A percentile compares a stretch with the other conserved stretches of the same genome.
These are phyloP conservation scores for Miscanthus lutarioriparius DNA, from an alignment of 176 grass and related monocot species.

Conservation along the genomic window DNA sequence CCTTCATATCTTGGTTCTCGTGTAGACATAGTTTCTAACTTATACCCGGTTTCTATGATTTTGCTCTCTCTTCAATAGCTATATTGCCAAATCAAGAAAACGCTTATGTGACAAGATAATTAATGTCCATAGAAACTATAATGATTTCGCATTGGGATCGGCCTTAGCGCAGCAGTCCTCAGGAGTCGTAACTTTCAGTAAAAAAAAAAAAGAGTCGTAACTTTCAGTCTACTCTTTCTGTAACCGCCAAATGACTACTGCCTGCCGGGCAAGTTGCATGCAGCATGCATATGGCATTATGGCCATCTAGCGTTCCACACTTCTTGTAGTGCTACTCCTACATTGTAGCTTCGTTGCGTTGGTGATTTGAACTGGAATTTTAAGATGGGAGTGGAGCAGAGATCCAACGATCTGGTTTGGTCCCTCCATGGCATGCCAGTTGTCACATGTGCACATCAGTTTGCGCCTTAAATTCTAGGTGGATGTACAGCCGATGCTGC, in stretches of 20 bases:
- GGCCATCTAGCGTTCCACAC: neutral
- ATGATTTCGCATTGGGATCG: too few species aligned
- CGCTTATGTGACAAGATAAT: too few species aligned
- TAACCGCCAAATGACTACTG: neutral
- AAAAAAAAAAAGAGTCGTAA: slow-evolving; percentile 18
- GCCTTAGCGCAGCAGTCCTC: slow-evolving; percentile 13
- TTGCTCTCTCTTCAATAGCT: too few species aligned
- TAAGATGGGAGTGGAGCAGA: neutral
- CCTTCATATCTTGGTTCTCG: too few species aligned
- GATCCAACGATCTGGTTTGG: slow-evolving; percentile 5
- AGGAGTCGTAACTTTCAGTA: slow-evolving; percentile 6
- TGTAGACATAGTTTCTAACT: too few species aligned
- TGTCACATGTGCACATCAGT: slow-evolving; percentile 29
- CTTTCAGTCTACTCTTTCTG: slow-evolving; percentile 15
- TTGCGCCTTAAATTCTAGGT: slow-evolving; percentile 38
- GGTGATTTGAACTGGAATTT: too few species aligned
- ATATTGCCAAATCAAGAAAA: too few species aligned
- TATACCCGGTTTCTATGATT: too few species aligned
- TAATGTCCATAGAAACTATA: too few species aligned
- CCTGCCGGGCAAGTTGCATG: neutral
- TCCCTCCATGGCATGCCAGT: slow-evolving; percentile 2
- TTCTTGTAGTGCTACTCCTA: neutral
- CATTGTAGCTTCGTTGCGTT: too few species aligned
- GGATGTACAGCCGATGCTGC: slow-evolving; percentile 28
- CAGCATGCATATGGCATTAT: neutral